A percentile compares a stretch with the other conserved stretches of the same genome.
These are phyloP conservation scores for Zancudomyces culisetae DNA, from an alignment of 371 early-diverging fungal genomes.

Conservation along the genomic window DNA sequence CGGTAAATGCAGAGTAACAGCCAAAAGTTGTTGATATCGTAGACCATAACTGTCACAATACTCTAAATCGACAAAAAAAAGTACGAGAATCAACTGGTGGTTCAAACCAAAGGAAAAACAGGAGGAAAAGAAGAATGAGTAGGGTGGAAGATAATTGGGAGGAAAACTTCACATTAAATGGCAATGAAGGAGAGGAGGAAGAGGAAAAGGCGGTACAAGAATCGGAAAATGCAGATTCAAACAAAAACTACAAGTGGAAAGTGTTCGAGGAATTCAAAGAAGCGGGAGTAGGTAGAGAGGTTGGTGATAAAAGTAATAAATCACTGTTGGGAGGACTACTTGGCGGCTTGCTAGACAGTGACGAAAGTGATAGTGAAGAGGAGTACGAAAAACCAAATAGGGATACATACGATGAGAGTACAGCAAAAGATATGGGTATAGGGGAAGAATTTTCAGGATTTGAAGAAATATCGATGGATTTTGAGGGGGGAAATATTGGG, in stretches of 20 bases:
- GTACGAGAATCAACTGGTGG: too few relatives aligned
- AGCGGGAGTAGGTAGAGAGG: not conserved
- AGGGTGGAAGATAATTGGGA: not conserved
- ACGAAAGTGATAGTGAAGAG: not conserved
- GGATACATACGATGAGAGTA: not conserved
- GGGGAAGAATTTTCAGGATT: too few relatives aligned
- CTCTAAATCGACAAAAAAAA: too few relatives aligned
- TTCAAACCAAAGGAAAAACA: too few relatives aligned
- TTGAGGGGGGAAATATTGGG: too few relatives aligned
- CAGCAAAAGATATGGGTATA: not conserved
- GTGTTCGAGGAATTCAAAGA: not conserved
- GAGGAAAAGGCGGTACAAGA: not conserved
- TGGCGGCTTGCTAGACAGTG: not conserved
- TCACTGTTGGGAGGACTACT: not conserved
- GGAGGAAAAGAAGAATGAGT: not conserved
- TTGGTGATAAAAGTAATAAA: not conserved
- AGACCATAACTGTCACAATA: too few relatives aligned
- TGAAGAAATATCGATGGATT: too few relatives aligned
- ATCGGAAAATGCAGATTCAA: too few relatives aligned
- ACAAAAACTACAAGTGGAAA: not conserved
- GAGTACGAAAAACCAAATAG: not conserved
- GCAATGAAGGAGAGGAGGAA: not conserved
- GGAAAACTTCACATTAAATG: not conserved
- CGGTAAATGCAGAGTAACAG: too few relatives aligned
- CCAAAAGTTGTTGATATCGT: too few relatives aligned